A percentile compares a stretch with the other conserved stretches of the same genome.
phyloP scores from a whole-genome alignment of 768 basidiomycete genomes.

The Pholiota conissans region DNA sequence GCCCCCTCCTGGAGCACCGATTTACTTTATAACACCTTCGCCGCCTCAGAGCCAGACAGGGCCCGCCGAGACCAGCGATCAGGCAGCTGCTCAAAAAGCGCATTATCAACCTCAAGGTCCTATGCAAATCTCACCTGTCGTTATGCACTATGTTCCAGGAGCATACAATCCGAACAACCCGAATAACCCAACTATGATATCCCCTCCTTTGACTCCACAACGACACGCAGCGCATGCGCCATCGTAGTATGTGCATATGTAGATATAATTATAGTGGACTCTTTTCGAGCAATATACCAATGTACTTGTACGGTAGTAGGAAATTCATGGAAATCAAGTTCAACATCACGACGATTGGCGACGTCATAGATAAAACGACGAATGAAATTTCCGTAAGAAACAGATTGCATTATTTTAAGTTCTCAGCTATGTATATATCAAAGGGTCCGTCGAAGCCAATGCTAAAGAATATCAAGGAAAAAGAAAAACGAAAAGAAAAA shows the following conservation, averaged over 20 bases:
- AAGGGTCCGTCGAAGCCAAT: conserved; percentile 1
- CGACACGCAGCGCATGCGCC: conserved; percentile 3
- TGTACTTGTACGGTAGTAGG: neutral
- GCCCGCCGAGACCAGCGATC: neutral
- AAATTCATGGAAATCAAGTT: neutral
- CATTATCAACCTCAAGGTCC: conserved; percentile 6
- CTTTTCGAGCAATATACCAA: neutral
- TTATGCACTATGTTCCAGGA: conserved; percentile 21
- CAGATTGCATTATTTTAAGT: conserved; percentile 2
- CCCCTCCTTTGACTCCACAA: conserved; percentile 24
- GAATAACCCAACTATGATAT: conserved; percentile 18
- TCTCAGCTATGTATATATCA: neutral
- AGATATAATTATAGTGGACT: neutral
- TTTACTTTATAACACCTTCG: conserved; percentile 22
- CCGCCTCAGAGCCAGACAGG: conserved; percentile 23
- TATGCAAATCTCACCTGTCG: conserved; percentile 15
- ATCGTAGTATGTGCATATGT: neutral
- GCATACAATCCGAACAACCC: conserved; percentile 10
- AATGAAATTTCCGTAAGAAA: neutral
- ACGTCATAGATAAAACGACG: no score
- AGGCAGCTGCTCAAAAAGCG: neutral
- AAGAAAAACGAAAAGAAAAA: neutral
- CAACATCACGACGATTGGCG: no score
- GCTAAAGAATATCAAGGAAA: neutral
- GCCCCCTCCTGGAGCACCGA: conserved; percentile 6